Percentiles rank a stretch among this genome's conserved stretches.
Evolutionary conservation across 139 green algal species (phyloP).

Genomic region (Pedinophyceae sp.): DNA sequence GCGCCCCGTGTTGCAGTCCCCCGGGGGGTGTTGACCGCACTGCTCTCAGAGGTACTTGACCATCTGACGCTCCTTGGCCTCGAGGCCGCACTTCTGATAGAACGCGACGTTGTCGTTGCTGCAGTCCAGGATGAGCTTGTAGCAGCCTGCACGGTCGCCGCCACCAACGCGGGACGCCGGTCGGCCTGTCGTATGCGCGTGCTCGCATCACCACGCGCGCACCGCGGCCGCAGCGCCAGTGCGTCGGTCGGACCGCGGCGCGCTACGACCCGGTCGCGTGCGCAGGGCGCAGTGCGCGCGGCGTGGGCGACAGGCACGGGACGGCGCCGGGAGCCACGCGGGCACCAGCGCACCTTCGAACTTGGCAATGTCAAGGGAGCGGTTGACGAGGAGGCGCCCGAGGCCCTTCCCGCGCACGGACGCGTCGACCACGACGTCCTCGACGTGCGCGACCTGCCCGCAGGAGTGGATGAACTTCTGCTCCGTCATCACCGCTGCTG

Average conservation of each 20-base stretch:
- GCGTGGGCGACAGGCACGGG: too few relatives aligned
- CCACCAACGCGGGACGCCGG: neutral
- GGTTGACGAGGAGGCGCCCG: too few relatives aligned
- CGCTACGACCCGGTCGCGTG: conserved; percentile 21
- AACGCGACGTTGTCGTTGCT: conserved; percentile 69
- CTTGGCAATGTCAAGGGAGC: too few relatives aligned
- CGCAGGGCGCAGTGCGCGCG: too few relatives aligned
- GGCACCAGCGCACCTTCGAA: too few relatives aligned
- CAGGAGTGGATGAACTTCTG: conserved; percentile 75
- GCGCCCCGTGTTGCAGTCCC: too few relatives aligned
- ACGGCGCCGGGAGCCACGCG: too few relatives aligned
- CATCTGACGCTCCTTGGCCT: conserved; percentile 84
- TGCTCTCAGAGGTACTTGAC: conserved; percentile 32
- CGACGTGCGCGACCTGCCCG: conserved; percentile 65
- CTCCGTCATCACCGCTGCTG: conserved; percentile 62
- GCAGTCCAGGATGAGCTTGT: conserved; percentile 94
- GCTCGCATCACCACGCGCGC: neutral
- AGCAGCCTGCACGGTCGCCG: conserved; percentile 41
- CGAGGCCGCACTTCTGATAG: conserved; percentile 80
- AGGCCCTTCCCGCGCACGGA: conserved; percentile 44
- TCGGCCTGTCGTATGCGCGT: neutral
- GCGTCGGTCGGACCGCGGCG: neutral
- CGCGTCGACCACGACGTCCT: conserved; percentile 80
- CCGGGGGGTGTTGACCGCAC: too few relatives aligned
- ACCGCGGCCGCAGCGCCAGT: neutral